These are phyloP conservation scores for Apophysomyces elegans DNA, from an alignment of 371 early-diverging fungal species.

Conservation along the genomic window DNA sequence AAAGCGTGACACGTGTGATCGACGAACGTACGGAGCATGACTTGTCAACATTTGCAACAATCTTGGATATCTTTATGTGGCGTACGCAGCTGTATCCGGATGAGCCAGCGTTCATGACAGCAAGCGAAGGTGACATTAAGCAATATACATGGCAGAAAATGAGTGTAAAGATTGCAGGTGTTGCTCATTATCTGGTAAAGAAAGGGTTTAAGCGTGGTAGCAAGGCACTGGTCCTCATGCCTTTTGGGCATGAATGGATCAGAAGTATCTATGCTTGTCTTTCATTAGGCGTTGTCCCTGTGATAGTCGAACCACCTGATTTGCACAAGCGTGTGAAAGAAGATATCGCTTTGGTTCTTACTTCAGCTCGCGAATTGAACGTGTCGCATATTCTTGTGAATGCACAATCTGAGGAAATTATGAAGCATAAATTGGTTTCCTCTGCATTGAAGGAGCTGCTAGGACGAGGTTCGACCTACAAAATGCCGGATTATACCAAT, in stretches of 20 bases:
- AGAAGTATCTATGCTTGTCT: conserved; percentile 80
- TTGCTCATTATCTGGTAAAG: conserved; percentile 67
- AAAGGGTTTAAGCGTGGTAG: conserved; percentile 59
- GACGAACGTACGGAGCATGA: conserved; percentile 69
- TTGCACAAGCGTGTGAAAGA: conserved; percentile 67
- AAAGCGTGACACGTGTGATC: conserved; percentile 51
- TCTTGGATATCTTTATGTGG: conserved; percentile 70
- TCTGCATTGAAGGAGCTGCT: conserved; percentile 32
- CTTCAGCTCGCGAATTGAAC: conserved; percentile 65
- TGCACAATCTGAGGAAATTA: conserved; percentile 65
- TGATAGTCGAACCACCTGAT: conserved; percentile 76
- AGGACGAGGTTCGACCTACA: conserved; percentile 14
- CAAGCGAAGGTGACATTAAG: conserved; percentile 53
- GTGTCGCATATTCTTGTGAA: conserved; percentile 65
- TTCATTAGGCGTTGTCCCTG: conserved; percentile 74
- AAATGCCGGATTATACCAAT: conserved; percentile 49
- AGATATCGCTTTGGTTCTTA: conserved; percentile 66
- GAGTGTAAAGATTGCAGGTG: conserved; percentile 65
- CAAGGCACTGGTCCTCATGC: conserved; percentile 72
- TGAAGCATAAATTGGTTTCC: conserved; percentile 59
- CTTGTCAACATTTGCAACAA: conserved; percentile 56
- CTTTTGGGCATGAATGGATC: conserved; percentile 76
- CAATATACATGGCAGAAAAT: conserved; percentile 73
- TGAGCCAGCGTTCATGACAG: conserved; percentile 56
- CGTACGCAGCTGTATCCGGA: conserved; percentile 62